Conservation (phyloP, 352 stramenopile species). For the Phytopythium cucurbitacearum region DNA sequence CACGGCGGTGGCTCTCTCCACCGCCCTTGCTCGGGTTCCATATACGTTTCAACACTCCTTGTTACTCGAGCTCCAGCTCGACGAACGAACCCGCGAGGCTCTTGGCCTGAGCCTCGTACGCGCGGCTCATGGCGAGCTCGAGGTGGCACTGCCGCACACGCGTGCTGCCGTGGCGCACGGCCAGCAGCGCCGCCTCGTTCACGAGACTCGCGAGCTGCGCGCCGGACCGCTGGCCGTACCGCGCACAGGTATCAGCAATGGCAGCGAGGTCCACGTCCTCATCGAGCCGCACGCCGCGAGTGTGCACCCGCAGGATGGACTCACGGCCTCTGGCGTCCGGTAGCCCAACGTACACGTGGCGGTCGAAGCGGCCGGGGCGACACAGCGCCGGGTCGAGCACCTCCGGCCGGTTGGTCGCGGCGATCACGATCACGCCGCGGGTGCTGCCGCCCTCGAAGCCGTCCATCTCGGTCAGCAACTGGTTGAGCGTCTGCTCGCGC, state of each 20-base stretch:
- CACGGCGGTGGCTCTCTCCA: too few species aligned
- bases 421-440: slow-evolving; percentile 94
- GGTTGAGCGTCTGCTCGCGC: slow-evolving; percentile 95
- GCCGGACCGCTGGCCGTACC: slow-evolving; percentile 58
- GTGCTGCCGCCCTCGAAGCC: slow-evolving; percentile 86
- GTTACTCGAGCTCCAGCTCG: slow-evolving; percentile 47
- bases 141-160: slow-evolving; percentile 67
- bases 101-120: slow-evolving; percentile 54
- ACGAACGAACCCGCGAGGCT: slow-evolving; percentile 50
- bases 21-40: too few species aligned
- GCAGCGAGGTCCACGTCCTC: slow-evolving; percentile 45
- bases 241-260: slow-evolving; percentile 50
- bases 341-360: slow-evolving; percentile 94
- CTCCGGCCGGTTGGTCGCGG: slow-evolving; percentile 95
- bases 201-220: slow-evolving; percentile 77
- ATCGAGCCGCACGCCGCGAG: slow-evolving; percentile 50
- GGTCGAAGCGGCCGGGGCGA: slow-evolving; percentile 95
- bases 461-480: slow-evolving; percentile 88
- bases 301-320: slow-evolving; percentile 70
- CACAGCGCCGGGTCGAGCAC: slow-evolving; percentile 95
- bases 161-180: slow-evolving; percentile 61
- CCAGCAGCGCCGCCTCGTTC: slow-evolving; percentile 79
- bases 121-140: slow-evolving; percentile 66
- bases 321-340: slow-evolving; percentile 90
- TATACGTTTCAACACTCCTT: neutral